Conservation (phyloP, 75 land plant genomes). For the Selaginella tamariscina region DNA sequence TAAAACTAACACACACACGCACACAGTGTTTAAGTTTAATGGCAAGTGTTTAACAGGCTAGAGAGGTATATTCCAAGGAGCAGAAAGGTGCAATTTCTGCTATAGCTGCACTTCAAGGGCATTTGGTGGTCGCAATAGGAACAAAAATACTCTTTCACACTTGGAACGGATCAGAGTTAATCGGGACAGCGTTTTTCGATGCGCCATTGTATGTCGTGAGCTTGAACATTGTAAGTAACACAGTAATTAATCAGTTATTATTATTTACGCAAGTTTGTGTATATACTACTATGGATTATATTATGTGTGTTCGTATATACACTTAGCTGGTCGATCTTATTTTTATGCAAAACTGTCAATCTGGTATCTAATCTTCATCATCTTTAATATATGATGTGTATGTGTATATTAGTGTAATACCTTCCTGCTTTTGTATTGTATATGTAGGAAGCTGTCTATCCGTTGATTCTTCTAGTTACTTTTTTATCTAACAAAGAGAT, state of each 20-base stretch:
- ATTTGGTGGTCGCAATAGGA: conserved; percentile 85
- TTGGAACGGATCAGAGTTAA: conserved; percentile 92
- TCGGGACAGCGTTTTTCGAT: conserved; percentile 90
- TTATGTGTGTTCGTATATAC: no score
- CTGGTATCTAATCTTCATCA: no score
- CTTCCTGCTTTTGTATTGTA: no score
- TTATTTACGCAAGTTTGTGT: no score
- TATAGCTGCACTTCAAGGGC: conserved; percentile 90
- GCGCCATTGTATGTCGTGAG: conserved; percentile 92
- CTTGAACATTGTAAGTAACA: conserved; percentile 74
- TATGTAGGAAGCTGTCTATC: no score
- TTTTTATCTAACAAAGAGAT: no score
- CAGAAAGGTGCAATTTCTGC: conserved; percentile 94
- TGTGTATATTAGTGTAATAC: no score
- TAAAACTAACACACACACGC: conserved; percentile 1
- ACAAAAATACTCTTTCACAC: conserved; percentile 82
- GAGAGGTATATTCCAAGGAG: conserved; percentile 86
- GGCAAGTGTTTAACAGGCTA: conserved; percentile 35
- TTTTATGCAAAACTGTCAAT: no score
- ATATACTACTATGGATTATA: no score
- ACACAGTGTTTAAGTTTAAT: neutral
- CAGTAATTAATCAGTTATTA: neutral
- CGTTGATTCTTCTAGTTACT: no score
- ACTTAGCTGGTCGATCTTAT: no score
- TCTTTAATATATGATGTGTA: no score